Conservation (phyloP, 768 basidiomycete genomes). For the Strobilomyces echinocephalus region DNA sequence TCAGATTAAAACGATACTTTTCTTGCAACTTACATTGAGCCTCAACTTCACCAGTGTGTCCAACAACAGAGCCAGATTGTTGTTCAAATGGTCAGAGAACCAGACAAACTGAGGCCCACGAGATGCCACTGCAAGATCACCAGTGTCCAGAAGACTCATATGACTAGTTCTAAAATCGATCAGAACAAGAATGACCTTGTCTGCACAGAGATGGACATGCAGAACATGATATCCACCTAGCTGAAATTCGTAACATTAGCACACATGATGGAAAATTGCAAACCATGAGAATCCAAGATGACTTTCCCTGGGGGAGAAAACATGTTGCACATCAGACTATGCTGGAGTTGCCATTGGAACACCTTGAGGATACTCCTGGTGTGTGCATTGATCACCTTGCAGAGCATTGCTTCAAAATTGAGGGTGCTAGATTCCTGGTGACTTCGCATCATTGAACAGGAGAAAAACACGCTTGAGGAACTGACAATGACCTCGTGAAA, state of each 20-base stretch:
- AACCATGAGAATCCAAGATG: too few species aligned
- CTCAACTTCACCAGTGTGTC: slow-evolving; percentile 57
- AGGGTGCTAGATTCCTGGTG: too few species aligned
- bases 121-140: slow-evolving; percentile 71
- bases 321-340: too few species aligned
- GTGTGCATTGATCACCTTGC: too few species aligned
- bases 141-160: slow-evolving; percentile 73
- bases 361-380: too few species aligned
- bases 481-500: slow-evolving; percentile 74
- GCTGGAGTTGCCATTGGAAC: too few species aligned
- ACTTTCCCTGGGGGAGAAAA: too few species aligned
- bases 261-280: too few species aligned
- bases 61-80: slow-evolving; percentile 56
- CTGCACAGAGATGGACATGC: slow-evolving; percentile 66
- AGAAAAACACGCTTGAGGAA: slow-evolving; percentile 80
- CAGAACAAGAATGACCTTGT: slow-evolving; percentile 70
- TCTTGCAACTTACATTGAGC: slow-evolving; percentile 46
- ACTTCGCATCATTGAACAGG: slow-evolving; percentile 85
- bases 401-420: too few species aligned
- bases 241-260: too few species aligned
- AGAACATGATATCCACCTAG: too few species aligned
- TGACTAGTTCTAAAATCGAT: slow-evolving; percentile 79
- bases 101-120: slow-evolving; percentile 61
- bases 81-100: slow-evolving; percentile 62
- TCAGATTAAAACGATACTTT: neutral